Conservation (phyloP, 768 basidiomycete genomes). For the Leccinum sublutescens region DNA sequence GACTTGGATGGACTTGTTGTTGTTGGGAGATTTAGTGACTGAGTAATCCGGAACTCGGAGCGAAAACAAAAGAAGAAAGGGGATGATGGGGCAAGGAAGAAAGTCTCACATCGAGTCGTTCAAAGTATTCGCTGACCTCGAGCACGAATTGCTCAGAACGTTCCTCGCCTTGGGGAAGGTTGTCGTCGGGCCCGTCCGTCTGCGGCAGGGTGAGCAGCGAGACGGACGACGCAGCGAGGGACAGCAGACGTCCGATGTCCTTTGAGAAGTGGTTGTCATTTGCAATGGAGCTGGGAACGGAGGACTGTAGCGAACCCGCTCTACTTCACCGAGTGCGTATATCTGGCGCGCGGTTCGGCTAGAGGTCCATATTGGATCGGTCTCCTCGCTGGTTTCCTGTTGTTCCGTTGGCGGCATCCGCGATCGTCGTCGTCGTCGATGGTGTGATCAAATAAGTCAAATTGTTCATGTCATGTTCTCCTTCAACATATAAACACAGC, state of each 20-base stretch:
- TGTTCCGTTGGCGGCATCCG: slow-evolving; percentile 23
- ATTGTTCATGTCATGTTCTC: neutral
- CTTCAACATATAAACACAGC: slow-evolving; percentile 31
- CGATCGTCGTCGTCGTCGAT: neutral
- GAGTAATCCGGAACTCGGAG: neutral
- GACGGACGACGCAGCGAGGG: slow-evolving; percentile 74
- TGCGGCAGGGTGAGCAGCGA: slow-evolving; percentile 81
- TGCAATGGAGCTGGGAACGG: neutral
- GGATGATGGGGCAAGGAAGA: neutral
- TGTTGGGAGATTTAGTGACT: neutral
- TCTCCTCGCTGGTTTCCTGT: slow-evolving; percentile 34
- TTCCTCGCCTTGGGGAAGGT: slow-evolving; percentile 76
- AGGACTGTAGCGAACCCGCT: slow-evolving; percentile 51
- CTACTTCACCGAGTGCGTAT: slow-evolving; percentile 75
- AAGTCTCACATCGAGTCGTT: slow-evolving; percentile 66
- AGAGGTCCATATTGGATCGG: slow-evolving; percentile 79
- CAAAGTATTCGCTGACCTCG: slow-evolving; percentile 84
- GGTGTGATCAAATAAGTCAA: neutral
- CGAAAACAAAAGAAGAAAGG: neutral
- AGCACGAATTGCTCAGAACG: slow-evolving; percentile 82
- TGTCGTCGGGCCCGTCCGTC: slow-evolving; percentile 66
- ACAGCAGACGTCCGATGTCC: slow-evolving; percentile 77
- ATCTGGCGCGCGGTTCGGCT: slow-evolving; percentile 82
- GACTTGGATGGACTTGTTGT: slow-evolving; percentile 58
- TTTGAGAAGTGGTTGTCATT: slow-evolving; percentile 27